Evolutionary conservation across 345 rosid genomes (phyloP).

Genomic region (Dipteronia dyeriana): DNA sequence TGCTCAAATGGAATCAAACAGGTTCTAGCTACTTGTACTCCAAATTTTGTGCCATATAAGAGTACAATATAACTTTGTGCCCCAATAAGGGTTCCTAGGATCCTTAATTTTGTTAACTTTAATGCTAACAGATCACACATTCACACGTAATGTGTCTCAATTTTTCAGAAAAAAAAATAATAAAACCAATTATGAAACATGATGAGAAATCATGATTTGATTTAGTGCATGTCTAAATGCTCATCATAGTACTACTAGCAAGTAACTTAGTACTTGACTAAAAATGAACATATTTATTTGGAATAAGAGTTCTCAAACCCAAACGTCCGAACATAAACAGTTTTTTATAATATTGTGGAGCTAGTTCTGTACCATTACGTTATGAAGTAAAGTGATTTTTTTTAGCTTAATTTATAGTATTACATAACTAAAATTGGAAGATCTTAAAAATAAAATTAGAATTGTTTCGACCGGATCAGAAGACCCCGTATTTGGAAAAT

Average conservation of each 20-base stretch:
- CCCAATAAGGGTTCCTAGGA: slow-evolving; percentile 2
- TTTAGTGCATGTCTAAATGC: not conserved
- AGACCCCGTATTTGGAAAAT: too few species aligned
- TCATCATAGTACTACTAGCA: not conserved
- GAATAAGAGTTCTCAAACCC: too few species aligned
- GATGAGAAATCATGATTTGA: not conserved
- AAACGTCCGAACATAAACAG: too few species aligned
- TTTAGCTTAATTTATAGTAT: too few species aligned
- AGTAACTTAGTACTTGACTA: too few species aligned
- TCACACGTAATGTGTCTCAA: slow-evolving; percentile 1
- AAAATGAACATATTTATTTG: too few species aligned
- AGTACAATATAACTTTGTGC: not conserved
- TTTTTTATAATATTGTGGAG: too few species aligned
- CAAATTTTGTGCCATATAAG: slow-evolving; percentile 10
- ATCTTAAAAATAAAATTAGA: too few species aligned
- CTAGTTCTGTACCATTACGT: too few species aligned
- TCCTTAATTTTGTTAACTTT: slow-evolving; percentile 2
- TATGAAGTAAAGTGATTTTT: too few species aligned
- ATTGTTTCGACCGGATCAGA: too few species aligned
- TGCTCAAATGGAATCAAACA: not conserved
- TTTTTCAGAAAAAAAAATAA: not conserved
- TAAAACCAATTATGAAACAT: not conserved
- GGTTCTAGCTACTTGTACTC: not conserved
- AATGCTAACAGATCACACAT: not conserved
- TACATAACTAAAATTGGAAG: too few species aligned